Percentiles rank a stretch among this genome's conserved stretches.
These are phyloP conservation scores for Fonsecaea erecta DNA, from an alignment of 2,329 filamentous ascomycete genomes.

Conservation along the genomic window DNA sequence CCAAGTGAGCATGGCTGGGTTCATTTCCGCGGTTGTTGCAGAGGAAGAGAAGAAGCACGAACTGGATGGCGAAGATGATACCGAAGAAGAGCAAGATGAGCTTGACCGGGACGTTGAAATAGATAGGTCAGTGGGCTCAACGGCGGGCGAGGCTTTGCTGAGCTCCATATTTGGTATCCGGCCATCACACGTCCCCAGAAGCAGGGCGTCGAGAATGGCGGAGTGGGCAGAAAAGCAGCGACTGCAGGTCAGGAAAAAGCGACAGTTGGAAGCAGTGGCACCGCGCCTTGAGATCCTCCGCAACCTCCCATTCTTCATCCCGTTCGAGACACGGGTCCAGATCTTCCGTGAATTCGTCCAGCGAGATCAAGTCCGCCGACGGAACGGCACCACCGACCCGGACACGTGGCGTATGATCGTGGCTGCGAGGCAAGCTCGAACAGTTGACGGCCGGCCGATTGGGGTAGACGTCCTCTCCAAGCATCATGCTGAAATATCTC, in stretches of 20 bases:
- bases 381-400: slow-evolving; percentile 70
- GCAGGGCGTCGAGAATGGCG: slow-evolving; percentile 28
- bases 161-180: slow-evolving; percentile 36
- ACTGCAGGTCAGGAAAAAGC: slow-evolving; percentile 65
- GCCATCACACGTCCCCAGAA: slow-evolving; percentile 33
- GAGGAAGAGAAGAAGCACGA: slow-evolving; percentile 81
- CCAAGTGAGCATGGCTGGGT: slow-evolving; percentile 83
- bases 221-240: slow-evolving; percentile 30
- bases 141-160: slow-evolving; percentile 57
- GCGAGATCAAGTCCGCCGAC: slow-evolving; percentile 74
- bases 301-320: slow-evolving; percentile 96
- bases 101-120: slow-evolving; percentile 50
- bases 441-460: slow-evolving; percentile 47
- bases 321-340: slow-evolving; percentile 86
- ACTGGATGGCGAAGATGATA: slow-evolving; percentile 67
- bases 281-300: slow-evolving; percentile 88
- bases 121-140: slow-evolving; percentile 46
- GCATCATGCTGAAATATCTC: slow-evolving; percentile 78
- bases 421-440: slow-evolving; percentile 50
- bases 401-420: slow-evolving; percentile 74
- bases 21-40: slow-evolving; percentile 81
- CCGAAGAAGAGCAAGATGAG: slow-evolving; percentile 55
- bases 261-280: slow-evolving; percentile 75
- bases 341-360: slow-evolving; percentile 93
- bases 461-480: slow-evolving; percentile 52